phyloP scores from a whole-genome alignment of 768 basidiomycete genomes.

The Mrakia hoshinonis region DNA sequence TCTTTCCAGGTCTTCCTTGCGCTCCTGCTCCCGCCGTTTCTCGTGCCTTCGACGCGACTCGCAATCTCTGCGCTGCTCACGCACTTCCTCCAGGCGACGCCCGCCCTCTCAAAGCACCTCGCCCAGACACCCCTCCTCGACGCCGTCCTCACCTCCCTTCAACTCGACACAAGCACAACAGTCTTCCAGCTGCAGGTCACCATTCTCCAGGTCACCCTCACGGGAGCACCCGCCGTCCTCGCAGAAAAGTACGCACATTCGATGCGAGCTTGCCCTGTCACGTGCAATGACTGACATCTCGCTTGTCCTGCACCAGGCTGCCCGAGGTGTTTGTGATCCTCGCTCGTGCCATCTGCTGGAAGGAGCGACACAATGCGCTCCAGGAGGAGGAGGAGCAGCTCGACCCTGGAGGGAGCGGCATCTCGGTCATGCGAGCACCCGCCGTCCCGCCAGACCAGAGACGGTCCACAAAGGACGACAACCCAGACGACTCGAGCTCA shows the following conservation, averaged over 20 bases:
- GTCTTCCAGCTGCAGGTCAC: conserved; percentile 57
- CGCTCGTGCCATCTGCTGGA: conserved; percentile 68
- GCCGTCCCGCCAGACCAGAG: background rate
- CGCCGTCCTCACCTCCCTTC: conserved; percentile 57
- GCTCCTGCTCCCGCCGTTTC: conserved; percentile 14
- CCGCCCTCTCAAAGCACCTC: conserved; percentile 16
- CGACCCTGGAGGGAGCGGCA: conserved; percentile 38
- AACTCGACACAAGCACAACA: conserved; percentile 67
- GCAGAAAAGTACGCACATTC: background rate
- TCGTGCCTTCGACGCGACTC: conserved; percentile 8
- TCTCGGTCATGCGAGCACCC: conserved; percentile 21
- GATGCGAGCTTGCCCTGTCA: background rate
- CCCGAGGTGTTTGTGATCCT: conserved; percentile 61
- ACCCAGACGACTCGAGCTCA: background rate
- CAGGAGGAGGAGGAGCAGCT: conserved; percentile 58
- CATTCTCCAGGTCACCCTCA: conserved; percentile 62
- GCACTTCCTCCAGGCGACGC: background rate
- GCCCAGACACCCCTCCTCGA: conserved; percentile 57
- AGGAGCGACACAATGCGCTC: conserved; percentile 49
- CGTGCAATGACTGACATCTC: background rate
- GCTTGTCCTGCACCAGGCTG: conserved; percentile 39
- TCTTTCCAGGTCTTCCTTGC: background rate
- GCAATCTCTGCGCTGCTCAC: conserved; percentile 5
- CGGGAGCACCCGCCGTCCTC: conserved; percentile 54
- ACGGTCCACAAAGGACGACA: background rate